These are phyloP conservation scores for Podospora fimiseda DNA, from an alignment of 495 filamentous ascomycete species.

Conservation along the genomic window DNA sequence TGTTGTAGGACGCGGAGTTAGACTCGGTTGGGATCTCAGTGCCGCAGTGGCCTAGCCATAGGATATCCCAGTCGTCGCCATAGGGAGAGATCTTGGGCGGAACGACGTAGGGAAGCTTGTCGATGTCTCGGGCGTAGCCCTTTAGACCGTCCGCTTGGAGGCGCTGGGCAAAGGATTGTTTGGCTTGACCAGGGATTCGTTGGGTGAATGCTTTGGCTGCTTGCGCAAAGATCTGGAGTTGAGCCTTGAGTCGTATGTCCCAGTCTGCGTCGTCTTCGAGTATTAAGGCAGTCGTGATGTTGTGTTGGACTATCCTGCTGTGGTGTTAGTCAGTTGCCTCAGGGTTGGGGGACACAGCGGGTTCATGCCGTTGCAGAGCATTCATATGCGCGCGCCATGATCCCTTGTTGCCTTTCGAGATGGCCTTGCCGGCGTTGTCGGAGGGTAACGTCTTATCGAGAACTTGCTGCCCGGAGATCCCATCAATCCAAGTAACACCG, in stretches of 20 bases:
- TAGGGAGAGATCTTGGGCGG: slow-evolving; percentile 21
- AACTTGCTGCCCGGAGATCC: slow-evolving; percentile 39
- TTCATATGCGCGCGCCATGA: slow-evolving; percentile 46
- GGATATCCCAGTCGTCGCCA: slow-evolving; percentile 43
- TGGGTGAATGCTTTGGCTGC: slow-evolving; percentile 28
- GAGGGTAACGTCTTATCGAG: slow-evolving; percentile 27
- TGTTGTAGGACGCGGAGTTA: background rate
- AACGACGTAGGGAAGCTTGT: background rate
- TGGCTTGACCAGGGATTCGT: background rate
- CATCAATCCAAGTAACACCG: slow-evolving; percentile 49
- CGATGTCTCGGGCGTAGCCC: background rate
- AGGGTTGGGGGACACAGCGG: background rate
- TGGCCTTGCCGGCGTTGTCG: slow-evolving; percentile 13
- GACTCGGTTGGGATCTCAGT: slow-evolving; percentile 30
- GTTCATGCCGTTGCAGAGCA: slow-evolving; percentile 27
- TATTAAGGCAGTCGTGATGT: slow-evolving; percentile 39
- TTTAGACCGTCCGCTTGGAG: slow-evolving; percentile 4
- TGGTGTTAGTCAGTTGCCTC: background rate
- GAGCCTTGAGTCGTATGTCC: slow-evolving; percentile 40
- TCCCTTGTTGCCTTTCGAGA: slow-evolving; percentile 33
- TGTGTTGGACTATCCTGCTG: slow-evolving; percentile 26
- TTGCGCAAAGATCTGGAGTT: slow-evolving; percentile 35
- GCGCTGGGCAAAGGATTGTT: too few relatives aligned
- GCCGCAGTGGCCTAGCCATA: slow-evolving; percentile 48
- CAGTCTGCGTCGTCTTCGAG: slow-evolving; percentile 48